These are phyloP conservation scores for Salix arbutifolia DNA, from an alignment of 345 rosid genomes.

Conservation along the genomic window DNA sequence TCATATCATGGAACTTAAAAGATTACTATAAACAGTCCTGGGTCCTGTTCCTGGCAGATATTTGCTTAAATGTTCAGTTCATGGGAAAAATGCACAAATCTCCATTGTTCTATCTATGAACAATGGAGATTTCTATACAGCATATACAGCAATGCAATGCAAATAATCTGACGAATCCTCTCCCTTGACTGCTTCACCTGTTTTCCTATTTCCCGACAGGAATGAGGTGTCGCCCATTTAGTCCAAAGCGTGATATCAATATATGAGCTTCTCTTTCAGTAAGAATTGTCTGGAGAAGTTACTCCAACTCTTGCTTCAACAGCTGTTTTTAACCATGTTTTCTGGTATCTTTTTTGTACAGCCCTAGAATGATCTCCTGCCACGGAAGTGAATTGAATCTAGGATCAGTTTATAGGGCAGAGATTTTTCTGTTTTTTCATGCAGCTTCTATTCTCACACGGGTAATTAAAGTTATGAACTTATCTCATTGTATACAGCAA, in stretches of 20 bases:
- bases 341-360: slow-evolving; percentile 43
- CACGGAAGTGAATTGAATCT: background rate
- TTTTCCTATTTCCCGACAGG: slow-evolving; percentile 44
- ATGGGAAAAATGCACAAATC: background rate
- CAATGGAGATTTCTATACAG: slow-evolving; percentile 26
- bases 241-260: slow-evolving; percentile 40
- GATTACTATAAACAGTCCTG: background rate
- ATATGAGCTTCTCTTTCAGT: slow-evolving; percentile 36
- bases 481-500: background rate
- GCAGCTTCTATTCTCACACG: too few species aligned
- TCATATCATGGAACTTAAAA: background rate
- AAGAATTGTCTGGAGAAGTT: slow-evolving; percentile 12
- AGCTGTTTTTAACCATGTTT: slow-evolving; percentile 33
- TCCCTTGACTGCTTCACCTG: slow-evolving; percentile 47
- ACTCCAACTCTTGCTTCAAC: slow-evolving; percentile 16
- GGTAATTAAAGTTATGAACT: too few species aligned
- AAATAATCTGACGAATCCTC: slow-evolving; percentile 47
- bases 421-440: too few species aligned
- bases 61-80: background rate
- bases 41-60: background rate
- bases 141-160: slow-evolving; percentile 33
- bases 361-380: slow-evolving; percentile 53
- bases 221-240: slow-evolving; percentile 43
- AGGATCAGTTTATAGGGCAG: background rate
- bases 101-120: background rate